Conservation (phyloP, 148 eudicot genomes). For the Polygonum maritimum region DNA sequence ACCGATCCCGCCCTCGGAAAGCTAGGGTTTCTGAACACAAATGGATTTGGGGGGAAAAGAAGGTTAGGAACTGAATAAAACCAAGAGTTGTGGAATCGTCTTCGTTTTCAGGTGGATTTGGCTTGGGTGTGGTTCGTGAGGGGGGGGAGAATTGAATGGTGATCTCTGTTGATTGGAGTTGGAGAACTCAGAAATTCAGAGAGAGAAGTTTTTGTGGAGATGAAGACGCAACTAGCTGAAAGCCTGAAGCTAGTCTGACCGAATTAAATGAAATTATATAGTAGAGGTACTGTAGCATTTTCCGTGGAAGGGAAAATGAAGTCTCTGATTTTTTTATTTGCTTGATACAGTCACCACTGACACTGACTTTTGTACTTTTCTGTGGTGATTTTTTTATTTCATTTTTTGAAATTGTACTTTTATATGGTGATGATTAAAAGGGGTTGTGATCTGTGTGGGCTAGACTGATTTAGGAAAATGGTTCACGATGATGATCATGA, state of each 20-base stretch:
- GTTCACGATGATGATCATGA: neutral
- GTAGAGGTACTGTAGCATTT: neutral
- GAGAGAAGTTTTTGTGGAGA: neutral
- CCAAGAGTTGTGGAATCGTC: neutral
- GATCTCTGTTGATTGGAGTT: neutral
- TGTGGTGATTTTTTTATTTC: neutral
- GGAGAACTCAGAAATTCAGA: neutral
- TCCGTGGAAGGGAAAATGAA: neutral
- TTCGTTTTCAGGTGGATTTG: neutral
- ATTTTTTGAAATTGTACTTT: neutral
- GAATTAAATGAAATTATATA: constrained; percentile 2
- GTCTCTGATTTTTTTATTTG: neutral
- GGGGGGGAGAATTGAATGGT: constrained; percentile 2
- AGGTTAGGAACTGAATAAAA: neutral
- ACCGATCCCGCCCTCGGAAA: neutral
- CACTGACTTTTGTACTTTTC: constrained; percentile 7
- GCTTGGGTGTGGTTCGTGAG: neutral
- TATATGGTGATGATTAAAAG: neutral
- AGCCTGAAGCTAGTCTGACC: neutral
- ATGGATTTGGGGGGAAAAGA: neutral
- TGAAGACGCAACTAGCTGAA: constrained; percentile 4
- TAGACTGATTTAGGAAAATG: neutral
- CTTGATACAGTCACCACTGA: constrained; percentile 8
- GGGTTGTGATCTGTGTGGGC: neutral
- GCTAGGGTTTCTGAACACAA: neutral